Evolutionary conservation across 1,284 basidiomycete species (phyloP), one percentile per base, ranked within the genome.

Genomic region (Cystobasidium pallidum): DNA sequence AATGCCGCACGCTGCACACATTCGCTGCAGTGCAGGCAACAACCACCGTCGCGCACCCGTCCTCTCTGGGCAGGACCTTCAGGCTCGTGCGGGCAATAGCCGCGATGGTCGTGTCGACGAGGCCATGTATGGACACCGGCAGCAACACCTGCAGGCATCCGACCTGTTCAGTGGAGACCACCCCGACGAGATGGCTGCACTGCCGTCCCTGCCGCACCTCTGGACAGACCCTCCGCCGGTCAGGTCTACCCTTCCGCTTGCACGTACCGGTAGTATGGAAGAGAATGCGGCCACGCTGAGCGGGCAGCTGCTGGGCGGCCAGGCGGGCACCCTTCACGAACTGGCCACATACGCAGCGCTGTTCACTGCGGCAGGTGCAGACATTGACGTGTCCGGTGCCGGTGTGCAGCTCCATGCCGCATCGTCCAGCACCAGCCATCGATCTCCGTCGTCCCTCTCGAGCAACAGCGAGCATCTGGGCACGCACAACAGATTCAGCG

Each of bases 1-100:
- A n/a, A 24, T 28, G 49, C 4, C 11, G 49, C 49, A 51, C 49
- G 15, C 49, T 24, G 21, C 49, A 15, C 17, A n/a, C n/a, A n/a
- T n/a, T n/a, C n/a, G n/a, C n/a, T n/a, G n/a, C n/a, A n/a, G n/a
- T n/a, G n/a, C 43, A 19, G n/a, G 19, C 21, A 64, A 3, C 21
- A 24, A 34, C 26, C 61, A 1, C 19, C 43, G 7, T 24, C 61
- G 39, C 43, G 10, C 30, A n/a, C 36, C 28, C 17, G 24, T 64
- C 11, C 43, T 30, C 30, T 49, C 54, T 7, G 10, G 4, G 51
- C 13, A 11, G 10, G 6, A 54, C 11, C 54, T 34, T n/a, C 54
- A n/a, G 32, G 30, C 54, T 32, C 32, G 54, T 57, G 54, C 54
- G 54, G 54, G 34, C 54, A 34, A 57, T 57, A 30, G 52, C 26